Evolutionary conservation across 2,329 filamentous ascomycete genomes (phyloP).

Genomic region (Metarhizium anisopliae): DNA sequence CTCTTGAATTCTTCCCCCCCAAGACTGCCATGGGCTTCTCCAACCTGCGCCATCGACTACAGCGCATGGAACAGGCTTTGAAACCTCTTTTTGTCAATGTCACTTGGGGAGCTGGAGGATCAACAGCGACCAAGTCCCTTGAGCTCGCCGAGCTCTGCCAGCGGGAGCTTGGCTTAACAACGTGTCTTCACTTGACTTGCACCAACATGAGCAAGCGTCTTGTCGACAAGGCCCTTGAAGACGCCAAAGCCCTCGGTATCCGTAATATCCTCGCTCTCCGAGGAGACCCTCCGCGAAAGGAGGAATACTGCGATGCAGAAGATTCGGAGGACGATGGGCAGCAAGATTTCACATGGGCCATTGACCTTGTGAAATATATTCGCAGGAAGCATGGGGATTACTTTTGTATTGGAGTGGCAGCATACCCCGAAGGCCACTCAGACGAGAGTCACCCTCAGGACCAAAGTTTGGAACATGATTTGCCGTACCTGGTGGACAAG

Average conservation of each 20-base stretch:
- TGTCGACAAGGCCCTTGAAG: conserved; percentile 82
- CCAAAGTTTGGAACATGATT: conserved; percentile 65
- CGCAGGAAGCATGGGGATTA: conserved; percentile 79
- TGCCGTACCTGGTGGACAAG: conserved; percentile 87
- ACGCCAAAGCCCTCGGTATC: conserved; percentile 83
- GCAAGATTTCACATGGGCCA: conserved; percentile 78
- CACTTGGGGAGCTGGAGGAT: conserved; percentile 95
- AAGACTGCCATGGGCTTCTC: conserved; percentile 94
- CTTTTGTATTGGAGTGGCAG: conserved; percentile 91
- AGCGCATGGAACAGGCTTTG: conserved; percentile 88
- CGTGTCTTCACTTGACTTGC: conserved; percentile 91
- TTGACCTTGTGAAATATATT: conserved; percentile 87
- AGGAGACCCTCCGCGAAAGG: conserved; percentile 81
- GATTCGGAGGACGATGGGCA: conserved; percentile 52
- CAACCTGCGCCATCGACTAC: conserved; percentile 85
- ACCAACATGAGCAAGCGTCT: conserved; percentile 89
- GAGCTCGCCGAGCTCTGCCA: conserved; percentile 94
- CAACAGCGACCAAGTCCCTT: conserved; percentile 81
- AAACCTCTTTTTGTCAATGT: conserved; percentile 93
- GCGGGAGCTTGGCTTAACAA: conserved; percentile 82
- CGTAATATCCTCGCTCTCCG: conserved; percentile 88
- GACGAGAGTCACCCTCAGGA: conserved; percentile 74
- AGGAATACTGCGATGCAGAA: conserved; percentile 67
- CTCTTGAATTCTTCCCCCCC: conserved; percentile 97
- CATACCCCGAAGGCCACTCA: conserved; percentile 90